Base-by-base conservation (phyloP, 2,329 filamentous ascomycete genomes). In the Zasmidium cellare region DNA sequence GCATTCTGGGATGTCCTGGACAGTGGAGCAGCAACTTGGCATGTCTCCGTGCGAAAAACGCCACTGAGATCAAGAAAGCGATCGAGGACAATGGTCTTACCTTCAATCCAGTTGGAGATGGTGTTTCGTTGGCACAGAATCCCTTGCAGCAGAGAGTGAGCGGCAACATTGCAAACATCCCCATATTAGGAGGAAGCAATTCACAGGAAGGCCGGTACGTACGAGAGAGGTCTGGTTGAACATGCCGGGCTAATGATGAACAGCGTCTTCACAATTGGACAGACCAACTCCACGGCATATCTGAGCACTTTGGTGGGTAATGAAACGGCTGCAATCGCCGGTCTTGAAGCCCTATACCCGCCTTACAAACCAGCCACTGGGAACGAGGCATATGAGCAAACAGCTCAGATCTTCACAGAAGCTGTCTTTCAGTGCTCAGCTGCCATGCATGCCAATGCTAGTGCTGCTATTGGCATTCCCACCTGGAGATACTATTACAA, bases 401-500 rank as follows among this genome's bases (percentile, higher is more conserved):
- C 56, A 20, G 54, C 60, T 3, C 58, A 65, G 44, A 56, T 65
- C 23, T 58, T 60, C 54, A 63, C 63, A 23, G 60, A 65, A 38
- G 55, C 50, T 28, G 56, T 61, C 20, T 65, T 63, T 60, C 67
- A 69, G 57, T 74, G 71, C 54, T 31, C 63, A 1, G 58, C 66
- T 46, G 66, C 66, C 14, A 58, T 60, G 14, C 67, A 62, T 49
- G 64, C 70, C 35, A 70, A 72, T 51, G 70, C 64, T 38, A 66
- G 68, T 2, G 70, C 69, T 18, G 31, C 58, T 3, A 56, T 64
- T 19, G 68, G 69, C 14, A 70, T 72, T 47, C 69, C 72, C 1
- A 63, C 70, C 24, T 76, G 72, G 72, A 64, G 72, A 20, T 76
- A 74, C 63, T 71, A 71, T 53, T 76, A 70, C 67, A 75, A 74